These are phyloP conservation scores for Alternaria arborescens DNA, from an alignment of 2,329 filamentous ascomycete genomes.

Conservation along the genomic window DNA sequence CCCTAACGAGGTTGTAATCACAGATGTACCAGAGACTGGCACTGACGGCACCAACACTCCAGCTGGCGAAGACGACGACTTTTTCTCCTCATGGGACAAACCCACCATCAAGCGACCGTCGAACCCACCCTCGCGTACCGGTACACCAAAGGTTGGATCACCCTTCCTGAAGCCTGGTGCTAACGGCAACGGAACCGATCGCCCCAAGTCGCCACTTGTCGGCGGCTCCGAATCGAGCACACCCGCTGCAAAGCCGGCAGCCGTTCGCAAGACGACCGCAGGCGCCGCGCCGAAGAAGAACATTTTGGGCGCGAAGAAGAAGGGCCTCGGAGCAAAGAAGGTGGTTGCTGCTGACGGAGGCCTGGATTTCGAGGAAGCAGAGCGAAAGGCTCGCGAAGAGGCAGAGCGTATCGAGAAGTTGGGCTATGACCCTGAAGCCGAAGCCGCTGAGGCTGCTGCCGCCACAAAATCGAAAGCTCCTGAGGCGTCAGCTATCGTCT, in stretches of 20 bases:
- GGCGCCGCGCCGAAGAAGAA: slow-evolving; percentile 78
- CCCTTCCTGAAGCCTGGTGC: slow-evolving; percentile 81
- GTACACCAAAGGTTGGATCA: slow-evolving; percentile 84
- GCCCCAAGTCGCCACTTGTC: slow-evolving; percentile 82
- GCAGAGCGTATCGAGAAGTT: slow-evolving; percentile 94
- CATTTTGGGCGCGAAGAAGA: slow-evolving; percentile 80
- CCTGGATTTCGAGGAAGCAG: slow-evolving; percentile 94
- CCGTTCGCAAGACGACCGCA: slow-evolving; percentile 77
- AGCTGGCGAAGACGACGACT: slow-evolving; percentile 89
- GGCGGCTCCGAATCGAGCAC: slow-evolving; percentile 59
- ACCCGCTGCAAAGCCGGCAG: slow-evolving; percentile 74
- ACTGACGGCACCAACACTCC: slow-evolving; percentile 76
- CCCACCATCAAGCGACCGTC: slow-evolving; percentile 95
- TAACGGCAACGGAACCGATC: slow-evolving; percentile 69
- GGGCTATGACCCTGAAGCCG: slow-evolving; percentile 93
- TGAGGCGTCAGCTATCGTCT: slow-evolving; percentile 69
- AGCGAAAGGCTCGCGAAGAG: slow-evolving; percentile 97
- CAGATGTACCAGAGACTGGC: slow-evolving; percentile 68
- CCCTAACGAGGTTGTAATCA: slow-evolving; percentile 85
- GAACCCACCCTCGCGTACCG: slow-evolving; percentile 88
- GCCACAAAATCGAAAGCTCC: slow-evolving; percentile 52
- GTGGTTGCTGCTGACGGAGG: slow-evolving; percentile 69
- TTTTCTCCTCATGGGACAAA: slow-evolving; percentile 99
- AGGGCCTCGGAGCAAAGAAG: slow-evolving; percentile 72
- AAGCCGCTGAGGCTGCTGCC: slow-evolving; percentile 57